Percentiles rank a stretch among this genome's conserved stretches.
These are phyloP conservation scores for Alternaria sp. DNA, from an alignment of 2,329 filamentous ascomycete genomes.

Conservation along the genomic window DNA sequence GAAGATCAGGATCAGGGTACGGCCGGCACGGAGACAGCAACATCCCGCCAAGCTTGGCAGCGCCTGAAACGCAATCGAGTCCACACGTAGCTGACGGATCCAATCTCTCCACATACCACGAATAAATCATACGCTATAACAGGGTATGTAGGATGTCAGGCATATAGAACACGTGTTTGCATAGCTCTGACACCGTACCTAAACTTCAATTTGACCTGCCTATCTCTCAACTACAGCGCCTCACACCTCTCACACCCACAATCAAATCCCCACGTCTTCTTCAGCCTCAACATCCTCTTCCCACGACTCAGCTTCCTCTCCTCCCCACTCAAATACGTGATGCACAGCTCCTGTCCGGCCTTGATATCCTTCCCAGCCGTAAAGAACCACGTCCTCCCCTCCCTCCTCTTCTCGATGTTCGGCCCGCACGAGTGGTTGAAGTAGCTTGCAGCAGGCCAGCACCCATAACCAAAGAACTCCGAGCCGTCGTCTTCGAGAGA, in stretches of 20 bases:
- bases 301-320: constrained; percentile 48
- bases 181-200: neutral
- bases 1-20: neutral
- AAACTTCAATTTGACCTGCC: neutral
- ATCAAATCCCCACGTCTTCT: constrained; percentile 54
- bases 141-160: neutral
- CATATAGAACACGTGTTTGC: neutral
- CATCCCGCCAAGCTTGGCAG: neutral
- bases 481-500: constrained; percentile 53
- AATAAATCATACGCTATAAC: neutral
- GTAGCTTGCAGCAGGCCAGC: constrained; percentile 56
- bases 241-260: constrained; percentile 53
- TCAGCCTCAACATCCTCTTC: constrained; percentile 48
- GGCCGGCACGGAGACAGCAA: neutral
- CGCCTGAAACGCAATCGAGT: neutral
- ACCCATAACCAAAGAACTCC: constrained; percentile 57
- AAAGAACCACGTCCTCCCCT: constrained; percentile 53
- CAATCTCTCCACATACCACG: neutral
- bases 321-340: constrained; percentile 57
- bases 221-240: constrained; percentile 4
- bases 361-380: constrained; percentile 42
- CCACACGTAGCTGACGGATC: neutral
- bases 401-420: constrained; percentile 52
- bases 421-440: constrained; percentile 58
- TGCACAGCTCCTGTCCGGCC: constrained; percentile 53